Percentiles rank a stretch among this genome's conserved stretches.
Conservation (phyloP, 2,329 filamentous ascomycete species). For the Botryosphaeria dothidea region DNA sequence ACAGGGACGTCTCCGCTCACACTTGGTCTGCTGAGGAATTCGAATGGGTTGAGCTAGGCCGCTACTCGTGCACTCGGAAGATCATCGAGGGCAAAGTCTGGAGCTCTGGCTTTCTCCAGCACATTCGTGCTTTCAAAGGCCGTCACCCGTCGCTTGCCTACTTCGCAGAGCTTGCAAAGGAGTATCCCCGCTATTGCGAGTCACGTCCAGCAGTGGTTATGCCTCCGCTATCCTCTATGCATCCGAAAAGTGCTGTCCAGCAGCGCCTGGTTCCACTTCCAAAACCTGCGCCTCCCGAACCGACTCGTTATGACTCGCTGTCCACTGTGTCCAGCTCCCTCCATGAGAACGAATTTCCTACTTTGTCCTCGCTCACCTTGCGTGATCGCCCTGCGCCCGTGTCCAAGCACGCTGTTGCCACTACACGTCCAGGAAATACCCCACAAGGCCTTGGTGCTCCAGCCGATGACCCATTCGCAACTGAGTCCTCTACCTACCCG, state of each 20-base stretch:
- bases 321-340: neutral
- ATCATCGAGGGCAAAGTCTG: conserved; percentile 39
- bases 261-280: neutral
- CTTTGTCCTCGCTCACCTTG: neutral
- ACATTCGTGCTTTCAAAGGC: conserved; percentile 31
- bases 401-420: neutral
- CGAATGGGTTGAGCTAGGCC: conserved; percentile 49
- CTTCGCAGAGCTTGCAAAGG: conserved; percentile 43
- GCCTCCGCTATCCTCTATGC: neutral
- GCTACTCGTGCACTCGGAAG: conserved; percentile 43
- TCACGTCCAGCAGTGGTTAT: neutral
- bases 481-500: neutral
- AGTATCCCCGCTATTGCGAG: conserved; percentile 14
- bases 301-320: conserved; percentile 7
- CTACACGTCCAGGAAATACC: neutral
- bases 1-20: conserved; percentile 49
- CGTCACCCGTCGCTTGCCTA: conserved; percentile 38
- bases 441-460: conserved; percentile 10
- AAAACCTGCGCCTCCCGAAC: neutral
- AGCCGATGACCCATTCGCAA: conserved; percentile 10
- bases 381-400: neutral
- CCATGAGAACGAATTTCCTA: conserved; percentile 2
- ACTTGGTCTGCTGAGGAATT: conserved; percentile 44
- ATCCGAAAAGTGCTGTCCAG: neutral
- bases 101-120: neutral